Evolutionary conservation across 129 eudicot species (phyloP).

Genomic region (Saposhnikovia divaricata): DNA sequence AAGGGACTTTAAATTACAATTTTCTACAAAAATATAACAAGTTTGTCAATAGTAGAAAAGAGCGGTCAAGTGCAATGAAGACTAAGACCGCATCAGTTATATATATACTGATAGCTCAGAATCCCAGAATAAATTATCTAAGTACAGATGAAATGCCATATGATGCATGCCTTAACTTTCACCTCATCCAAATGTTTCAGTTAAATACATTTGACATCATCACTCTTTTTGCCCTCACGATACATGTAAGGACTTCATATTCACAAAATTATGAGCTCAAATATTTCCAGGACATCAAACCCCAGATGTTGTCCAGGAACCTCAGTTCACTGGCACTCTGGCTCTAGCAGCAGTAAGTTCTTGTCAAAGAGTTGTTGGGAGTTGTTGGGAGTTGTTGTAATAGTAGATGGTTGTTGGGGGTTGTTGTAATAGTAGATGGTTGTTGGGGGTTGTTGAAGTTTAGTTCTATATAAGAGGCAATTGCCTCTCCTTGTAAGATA

Average conservation of each 20-base stretch:
- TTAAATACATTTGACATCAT: not conserved
- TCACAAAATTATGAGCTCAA: not conserved
- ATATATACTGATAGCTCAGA: not conserved
- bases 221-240: not conserved
- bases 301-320: not conserved
- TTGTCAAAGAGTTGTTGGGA: too few species aligned
- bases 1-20: not conserved
- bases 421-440: too few species aligned
- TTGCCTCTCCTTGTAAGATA: too few species aligned
- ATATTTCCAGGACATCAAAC: not conserved
- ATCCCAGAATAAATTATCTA: too few species aligned
- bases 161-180: not conserved
- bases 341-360: not conserved
- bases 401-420: too few species aligned
- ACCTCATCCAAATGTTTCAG: not conserved
- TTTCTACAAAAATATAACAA: too few species aligned
- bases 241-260: not conserved
- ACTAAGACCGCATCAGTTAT: not conserved
- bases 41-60: not conserved
- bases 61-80: not conserved
- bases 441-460: too few species aligned
- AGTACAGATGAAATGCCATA: not conserved
- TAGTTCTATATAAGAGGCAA: too few species aligned
- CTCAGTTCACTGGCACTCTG: not conserved
- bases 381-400: too few species aligned